Conservation (phyloP, 441 rosid genomes). For the Corymbia calophylla region DNA sequence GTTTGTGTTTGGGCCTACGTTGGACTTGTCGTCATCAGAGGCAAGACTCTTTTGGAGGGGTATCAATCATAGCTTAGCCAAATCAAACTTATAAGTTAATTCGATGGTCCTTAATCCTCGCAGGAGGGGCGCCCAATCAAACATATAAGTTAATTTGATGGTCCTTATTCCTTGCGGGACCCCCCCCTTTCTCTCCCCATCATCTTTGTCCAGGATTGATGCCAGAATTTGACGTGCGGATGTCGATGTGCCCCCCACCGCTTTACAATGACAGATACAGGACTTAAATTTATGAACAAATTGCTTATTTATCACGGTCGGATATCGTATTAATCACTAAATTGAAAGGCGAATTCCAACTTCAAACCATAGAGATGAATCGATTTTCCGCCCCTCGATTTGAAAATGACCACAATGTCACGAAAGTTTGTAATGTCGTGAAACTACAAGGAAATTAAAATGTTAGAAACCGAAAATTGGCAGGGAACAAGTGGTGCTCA, state of each 20-base stretch:
- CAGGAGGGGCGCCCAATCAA: background rate
- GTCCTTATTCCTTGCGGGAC: background rate
- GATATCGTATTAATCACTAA: background rate
- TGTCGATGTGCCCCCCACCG: background rate
- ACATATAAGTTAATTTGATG: background rate
- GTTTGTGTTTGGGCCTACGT: background rate
- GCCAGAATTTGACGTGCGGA: background rate
- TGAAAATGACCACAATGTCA: background rate
- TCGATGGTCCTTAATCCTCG: background rate
- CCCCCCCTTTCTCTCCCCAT: background rate
- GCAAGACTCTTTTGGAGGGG: background rate
- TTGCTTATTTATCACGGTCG: background rate
- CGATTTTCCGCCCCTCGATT: background rate
- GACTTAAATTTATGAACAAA: background rate
- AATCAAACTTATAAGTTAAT: background rate
- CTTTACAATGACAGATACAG: background rate
- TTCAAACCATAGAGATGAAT: background rate
- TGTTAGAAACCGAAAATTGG: background rate
- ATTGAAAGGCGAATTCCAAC: background rate
- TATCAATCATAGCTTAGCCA: background rate
- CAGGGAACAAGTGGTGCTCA: background rate
- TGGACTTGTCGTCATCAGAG: background rate
- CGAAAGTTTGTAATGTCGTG: background rate
- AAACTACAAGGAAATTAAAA: background rate
- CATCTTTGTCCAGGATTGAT: background rate